phyloP scores from a whole-genome alignment of 768 basidiomycete genomes.

The Symmetrospora coprosmae region DNA sequence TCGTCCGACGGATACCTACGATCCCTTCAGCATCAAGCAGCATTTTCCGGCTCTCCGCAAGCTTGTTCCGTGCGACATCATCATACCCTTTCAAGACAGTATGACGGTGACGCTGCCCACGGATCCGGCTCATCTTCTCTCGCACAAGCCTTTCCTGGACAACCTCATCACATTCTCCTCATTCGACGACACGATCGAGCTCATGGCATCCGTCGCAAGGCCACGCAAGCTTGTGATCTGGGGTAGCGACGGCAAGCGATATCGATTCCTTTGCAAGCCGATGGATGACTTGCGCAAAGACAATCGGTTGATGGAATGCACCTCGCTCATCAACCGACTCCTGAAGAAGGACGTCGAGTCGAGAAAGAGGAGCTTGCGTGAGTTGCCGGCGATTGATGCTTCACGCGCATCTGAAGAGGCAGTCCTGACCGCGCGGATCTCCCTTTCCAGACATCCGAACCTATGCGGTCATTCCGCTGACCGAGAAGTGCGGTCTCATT shows the following conservation, averaged over 20 bases:
- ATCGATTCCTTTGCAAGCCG: slow-evolving; percentile 89
- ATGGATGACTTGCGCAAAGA: slow-evolving; percentile 96
- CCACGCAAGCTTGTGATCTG: slow-evolving; percentile 77
- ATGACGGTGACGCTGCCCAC: slow-evolving; percentile 79
- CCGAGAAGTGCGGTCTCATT: slow-evolving; percentile 92
- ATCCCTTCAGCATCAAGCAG: slow-evolving; percentile 44
- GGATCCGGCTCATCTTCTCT: slow-evolving; percentile 43
- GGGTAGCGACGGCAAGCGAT: slow-evolving; percentile 66
- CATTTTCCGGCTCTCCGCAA: slow-evolving; percentile 46
- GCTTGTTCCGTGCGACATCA: slow-evolving; percentile 52
- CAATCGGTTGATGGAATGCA: slow-evolving; percentile 93
- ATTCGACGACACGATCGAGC: slow-evolving; percentile 65
- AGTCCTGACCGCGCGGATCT: slow-evolving; percentile 2
- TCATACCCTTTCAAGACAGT: slow-evolving; percentile 85
- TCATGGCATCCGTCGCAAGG: slow-evolving; percentile 82
- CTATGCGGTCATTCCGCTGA: slow-evolving; percentile 94
- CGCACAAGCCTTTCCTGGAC: slow-evolving; percentile 65
- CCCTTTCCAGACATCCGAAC: slow-evolving; percentile 64
- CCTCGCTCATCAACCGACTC: slow-evolving; percentile 90
- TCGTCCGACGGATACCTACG: slow-evolving; percentile 41
- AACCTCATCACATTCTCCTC: slow-evolving; percentile 62
- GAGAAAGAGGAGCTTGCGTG: slow-evolving; percentile 73
- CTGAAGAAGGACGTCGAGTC: slow-evolving; percentile 88
- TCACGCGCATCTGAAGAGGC: background rate
- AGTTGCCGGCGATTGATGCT: slow-evolving; percentile 35